Base-by-base conservation (phyloP, 192 early-diverging fungal genomes). In the Rhizophagus clarus region DNA sequence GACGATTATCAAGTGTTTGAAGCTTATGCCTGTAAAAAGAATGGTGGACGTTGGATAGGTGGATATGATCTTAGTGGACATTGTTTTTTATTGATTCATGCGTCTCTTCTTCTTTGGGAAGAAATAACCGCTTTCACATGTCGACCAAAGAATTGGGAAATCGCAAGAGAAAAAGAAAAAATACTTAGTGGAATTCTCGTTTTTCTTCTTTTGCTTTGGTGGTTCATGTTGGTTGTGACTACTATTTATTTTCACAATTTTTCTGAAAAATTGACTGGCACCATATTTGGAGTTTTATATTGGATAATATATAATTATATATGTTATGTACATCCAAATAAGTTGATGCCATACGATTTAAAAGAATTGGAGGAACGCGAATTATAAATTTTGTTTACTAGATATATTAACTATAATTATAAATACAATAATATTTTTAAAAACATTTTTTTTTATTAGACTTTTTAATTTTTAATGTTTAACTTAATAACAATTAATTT, bases 51-150 rank as follows among this genome's bases (percentile, higher is more conserved):
- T 17, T 96, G 95, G 95, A 47, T 70, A 15, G 92, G 91, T 70
- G 96, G 95, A 6, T 90, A 96, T 80, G 96, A 98, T 88, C 84
- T 96, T 26, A 94, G 92, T 0, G 96, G 96, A 31, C 96, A 98
- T 84, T 95, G 94, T 81, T 91, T 98, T 67, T 81, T 95, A 81
- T 82, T 95, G 77, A 87, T 92, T 3, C 94, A 95, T 83, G 87
- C 93, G 69, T 93, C 86, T 26, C 84, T 96, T 63, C 90, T 94
- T 79, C 81, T 95, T 62, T 85, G 84, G 85, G 93, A 94, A 75
- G 94, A 95, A 76, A 80, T 92, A 6, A 83, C 81, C 1, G 82
- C 86, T 61, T 74, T 83, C 26, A 78, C 86, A 71, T 86, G 84
- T 51, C 60, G 76, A 4, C 76, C 77, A 22, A 47, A 81, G 24